Conservation (phyloP, 2,329 filamentous ascomycete genomes). For the Onygenales sp. region DNA sequence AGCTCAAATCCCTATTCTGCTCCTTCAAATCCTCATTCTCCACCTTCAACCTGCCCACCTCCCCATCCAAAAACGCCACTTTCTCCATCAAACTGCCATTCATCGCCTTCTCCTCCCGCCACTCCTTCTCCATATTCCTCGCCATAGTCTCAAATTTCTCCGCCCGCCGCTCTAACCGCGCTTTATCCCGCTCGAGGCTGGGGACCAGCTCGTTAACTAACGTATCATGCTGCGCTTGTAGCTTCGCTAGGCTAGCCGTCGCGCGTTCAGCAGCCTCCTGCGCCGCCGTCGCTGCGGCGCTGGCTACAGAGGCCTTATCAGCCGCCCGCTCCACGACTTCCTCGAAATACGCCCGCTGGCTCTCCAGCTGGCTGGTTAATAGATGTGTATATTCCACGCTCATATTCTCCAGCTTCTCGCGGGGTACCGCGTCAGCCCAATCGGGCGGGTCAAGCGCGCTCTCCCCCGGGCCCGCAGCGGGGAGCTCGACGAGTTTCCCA, state of each 20-base stretch:
- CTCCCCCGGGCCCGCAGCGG: constrained; percentile 40
- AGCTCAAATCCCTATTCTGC: constrained; percentile 75
- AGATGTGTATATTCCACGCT: constrained; percentile 92
- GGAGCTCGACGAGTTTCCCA: constrained; percentile 85
- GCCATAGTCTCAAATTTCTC: constrained; percentile 67
- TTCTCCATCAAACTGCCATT: constrained; percentile 70
- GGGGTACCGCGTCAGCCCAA: constrained; percentile 37
- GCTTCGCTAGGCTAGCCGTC: constrained; percentile 41
- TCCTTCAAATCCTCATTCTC: constrained; percentile 68
- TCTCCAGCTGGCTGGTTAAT: constrained; percentile 84
- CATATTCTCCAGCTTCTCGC: constrained; percentile 64
- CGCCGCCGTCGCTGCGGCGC: constrained; percentile 41
- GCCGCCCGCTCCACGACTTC: constrained; percentile 81
- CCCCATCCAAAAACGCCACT: constrained; percentile 56
- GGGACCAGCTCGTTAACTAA: constrained; percentile 52
- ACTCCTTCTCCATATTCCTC: constrained; percentile 61
- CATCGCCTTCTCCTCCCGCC: constrained; percentile 80
- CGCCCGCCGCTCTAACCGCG: constrained; percentile 58
- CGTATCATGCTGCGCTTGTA: constrained; percentile 47
- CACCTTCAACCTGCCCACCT: constrained; percentile 47
- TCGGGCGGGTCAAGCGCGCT: constrained; percentile 33
- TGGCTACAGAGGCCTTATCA: constrained; percentile 74
- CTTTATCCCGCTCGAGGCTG: constrained; percentile 61
- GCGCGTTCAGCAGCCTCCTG: constrained; percentile 59
- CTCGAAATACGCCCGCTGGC: constrained; percentile 87